Evolutionary conservation across 495 filamentous ascomycete genomes (phyloP).

Genomic region (Hypoxylon fragiforme): DNA sequence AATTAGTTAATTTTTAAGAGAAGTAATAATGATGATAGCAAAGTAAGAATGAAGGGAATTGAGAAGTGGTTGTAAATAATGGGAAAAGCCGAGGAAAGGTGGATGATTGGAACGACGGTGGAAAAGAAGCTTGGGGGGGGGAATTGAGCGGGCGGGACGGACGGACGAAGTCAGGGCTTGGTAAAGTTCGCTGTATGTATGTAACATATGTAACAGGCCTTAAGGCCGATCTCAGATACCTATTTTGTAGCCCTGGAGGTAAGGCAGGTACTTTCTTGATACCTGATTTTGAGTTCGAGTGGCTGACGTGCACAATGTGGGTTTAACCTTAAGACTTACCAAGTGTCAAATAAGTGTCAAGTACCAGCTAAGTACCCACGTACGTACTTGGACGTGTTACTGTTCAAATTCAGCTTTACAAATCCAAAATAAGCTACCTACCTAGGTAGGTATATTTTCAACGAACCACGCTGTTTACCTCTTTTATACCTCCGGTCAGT

Average conservation of each 20-base stretch:
- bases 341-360: no score
- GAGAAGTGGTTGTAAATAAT: constrained; percentile 1
- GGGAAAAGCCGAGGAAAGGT: constrained; percentile 11
- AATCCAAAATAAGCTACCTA: no score
- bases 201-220: constrained; percentile 1
- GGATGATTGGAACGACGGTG: constrained; percentile 19
- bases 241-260: no score
- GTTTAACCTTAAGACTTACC: no score
- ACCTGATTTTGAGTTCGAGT: no score
- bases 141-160: constrained; percentile 22
- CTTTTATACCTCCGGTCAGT: not conserved
- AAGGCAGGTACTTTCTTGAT: no score
- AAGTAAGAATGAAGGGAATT: constrained; percentile 3
- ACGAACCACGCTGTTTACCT: no score
- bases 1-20: constrained; percentile 2
- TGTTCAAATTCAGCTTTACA: no score
- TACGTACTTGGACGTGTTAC: no score
- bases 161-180: constrained; percentile 7
- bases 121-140: constrained; percentile 20
- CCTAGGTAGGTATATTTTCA: no score
- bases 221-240: constrained; percentile 25
- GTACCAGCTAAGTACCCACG: no score
- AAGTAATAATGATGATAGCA: constrained; percentile 22
- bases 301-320: no score
- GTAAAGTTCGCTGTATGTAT: not conserved